phyloP scores from a whole-genome alignment of 75 land plant species.

The Sequoia sempervirens region DNA sequence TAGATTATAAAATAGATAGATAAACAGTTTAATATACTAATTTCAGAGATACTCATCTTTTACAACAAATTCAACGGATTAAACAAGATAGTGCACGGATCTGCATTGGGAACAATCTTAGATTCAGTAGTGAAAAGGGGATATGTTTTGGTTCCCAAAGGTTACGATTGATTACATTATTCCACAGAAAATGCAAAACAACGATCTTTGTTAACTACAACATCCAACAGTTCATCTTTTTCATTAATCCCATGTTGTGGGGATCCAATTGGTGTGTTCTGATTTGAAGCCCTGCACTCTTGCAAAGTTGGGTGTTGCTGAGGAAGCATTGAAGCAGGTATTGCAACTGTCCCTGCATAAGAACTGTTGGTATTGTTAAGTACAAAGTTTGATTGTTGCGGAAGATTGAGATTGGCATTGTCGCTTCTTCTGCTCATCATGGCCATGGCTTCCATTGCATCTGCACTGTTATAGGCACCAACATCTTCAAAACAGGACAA shows the following conservation, averaged over 20 bases:
- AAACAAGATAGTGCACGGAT: too few species aligned
- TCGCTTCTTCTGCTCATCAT: not conserved
- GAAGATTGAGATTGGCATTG: not conserved
- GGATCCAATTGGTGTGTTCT: constrained; percentile 44
- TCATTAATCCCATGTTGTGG: constrained; percentile 16
- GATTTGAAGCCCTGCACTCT: constrained; percentile 39
- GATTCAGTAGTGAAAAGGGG: not conserved
- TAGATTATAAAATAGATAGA: too few species aligned
- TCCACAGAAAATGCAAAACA: not conserved
- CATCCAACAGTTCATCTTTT: constrained; percentile 11
- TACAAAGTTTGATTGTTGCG: not conserved
- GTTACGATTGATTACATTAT: not conserved
- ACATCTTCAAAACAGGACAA: not conserved
- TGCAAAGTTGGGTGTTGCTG: constrained; percentile 26
- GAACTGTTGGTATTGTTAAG: not conserved
- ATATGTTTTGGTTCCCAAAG: not conserved
- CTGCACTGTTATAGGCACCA: constrained; percentile 26
- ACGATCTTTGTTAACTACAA: not conserved
- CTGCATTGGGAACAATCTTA: too few species aligned
- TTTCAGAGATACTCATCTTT: too few species aligned
- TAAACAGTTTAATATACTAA: too few species aligned
- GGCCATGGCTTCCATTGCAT: constrained; percentile 16
- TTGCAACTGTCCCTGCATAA: not conserved
- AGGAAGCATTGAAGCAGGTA: constrained; percentile 18
- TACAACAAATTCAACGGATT: too few species aligned